Evolutionary conservation across 495 filamentous ascomycete genomes (phyloP), one percentile per base, ranked within the genome.

Genomic region (Delitschia confertaspora): DNA sequence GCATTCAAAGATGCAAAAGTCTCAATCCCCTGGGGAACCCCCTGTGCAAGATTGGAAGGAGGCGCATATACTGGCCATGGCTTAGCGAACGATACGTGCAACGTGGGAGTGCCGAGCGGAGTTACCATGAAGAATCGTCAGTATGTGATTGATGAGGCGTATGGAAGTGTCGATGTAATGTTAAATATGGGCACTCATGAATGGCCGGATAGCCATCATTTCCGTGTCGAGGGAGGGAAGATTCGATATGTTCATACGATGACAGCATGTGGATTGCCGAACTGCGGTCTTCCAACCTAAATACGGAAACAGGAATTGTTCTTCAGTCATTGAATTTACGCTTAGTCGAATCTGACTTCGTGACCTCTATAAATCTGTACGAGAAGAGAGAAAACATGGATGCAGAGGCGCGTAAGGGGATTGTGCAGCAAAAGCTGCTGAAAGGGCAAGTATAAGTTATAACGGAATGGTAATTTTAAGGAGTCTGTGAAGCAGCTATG

Each of bases 201-300:
- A 32, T 53, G 61, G 20, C 68, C 70, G 17, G 70, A 73, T 46
- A 71, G 63, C 35, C 70, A 73, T 48, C 62, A 69, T 57, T 73
- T 73, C 55, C 52, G 69, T 9, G 57, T 73, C 0, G 69, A 71
- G 58, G 59, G 60, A 11, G 70, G 70, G n/a, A 66, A 66, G 61
- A 40, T 73, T 33, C 55, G 66, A 19, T 71, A 58, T 50, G 66
- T 72, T 19, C 69, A 72, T 50, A 73, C 70, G 1, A 51, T 55
- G 51, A 55, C 51, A 31, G 32, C 39, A 11, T 53, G 49, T 43
- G 49, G 35, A 14, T 19, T 23, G 6, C 29, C 49, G 7, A 42
- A 42, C 14, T 52, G 49, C 38, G 49, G 49, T 19, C 14, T 52
- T 6, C 4, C 2, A 22, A 38, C n/a, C n/a, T n/a, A n/a, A n/a